These are phyloP conservation scores for Erythrobasidium hasegawianum DNA, from an alignment of 1,284 basidiomycete genomes.

Conservation along the genomic window DNA sequence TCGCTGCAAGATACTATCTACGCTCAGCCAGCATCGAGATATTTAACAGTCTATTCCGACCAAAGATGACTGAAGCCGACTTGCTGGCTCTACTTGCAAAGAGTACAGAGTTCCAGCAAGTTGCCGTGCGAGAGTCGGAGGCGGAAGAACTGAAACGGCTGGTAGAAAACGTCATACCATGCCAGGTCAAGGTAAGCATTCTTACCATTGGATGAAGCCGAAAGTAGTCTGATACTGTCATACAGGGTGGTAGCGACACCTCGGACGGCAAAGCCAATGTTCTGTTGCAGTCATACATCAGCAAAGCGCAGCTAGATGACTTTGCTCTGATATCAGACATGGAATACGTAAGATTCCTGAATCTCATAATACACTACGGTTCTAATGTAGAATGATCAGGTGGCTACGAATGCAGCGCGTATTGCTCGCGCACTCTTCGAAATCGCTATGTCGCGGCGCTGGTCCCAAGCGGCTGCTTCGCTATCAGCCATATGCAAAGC, in stretches of 20 bases:
- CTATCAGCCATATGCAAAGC: conserved; percentile 86
- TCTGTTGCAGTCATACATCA: conserved; percentile 87
- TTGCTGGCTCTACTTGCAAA: conserved; percentile 77
- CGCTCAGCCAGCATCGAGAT: conserved; percentile 79
- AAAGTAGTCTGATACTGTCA: conserved; percentile 29
- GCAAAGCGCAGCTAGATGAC: conserved; percentile 74
- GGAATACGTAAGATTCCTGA: conserved; percentile 61
- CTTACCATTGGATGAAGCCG: neutral
- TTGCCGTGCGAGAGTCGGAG: conserved; percentile 89
- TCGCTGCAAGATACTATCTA: conserved; percentile 96
- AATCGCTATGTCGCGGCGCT: conserved; percentile 86
- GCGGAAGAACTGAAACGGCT: conserved; percentile 74
- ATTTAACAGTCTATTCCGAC: conserved; percentile 77
- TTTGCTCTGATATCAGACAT: conserved; percentile 96
- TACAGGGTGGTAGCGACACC: conserved; percentile 70
- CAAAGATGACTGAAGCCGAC: conserved; percentile 91
- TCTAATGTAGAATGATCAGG: neutral
- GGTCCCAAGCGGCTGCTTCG: conserved; percentile 74
- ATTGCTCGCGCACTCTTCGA: conserved; percentile 91
- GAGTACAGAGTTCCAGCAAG: conserved; percentile 96
- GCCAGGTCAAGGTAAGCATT: conserved; percentile 59
- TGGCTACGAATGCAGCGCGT: conserved; percentile 74
- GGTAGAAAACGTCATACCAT: conserved; percentile 62
- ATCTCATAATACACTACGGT: conserved; percentile 56
- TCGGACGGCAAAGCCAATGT: conserved; percentile 91